Conservation (phyloP, 1,139 yeast species). For the Candida smagusa region DNA sequence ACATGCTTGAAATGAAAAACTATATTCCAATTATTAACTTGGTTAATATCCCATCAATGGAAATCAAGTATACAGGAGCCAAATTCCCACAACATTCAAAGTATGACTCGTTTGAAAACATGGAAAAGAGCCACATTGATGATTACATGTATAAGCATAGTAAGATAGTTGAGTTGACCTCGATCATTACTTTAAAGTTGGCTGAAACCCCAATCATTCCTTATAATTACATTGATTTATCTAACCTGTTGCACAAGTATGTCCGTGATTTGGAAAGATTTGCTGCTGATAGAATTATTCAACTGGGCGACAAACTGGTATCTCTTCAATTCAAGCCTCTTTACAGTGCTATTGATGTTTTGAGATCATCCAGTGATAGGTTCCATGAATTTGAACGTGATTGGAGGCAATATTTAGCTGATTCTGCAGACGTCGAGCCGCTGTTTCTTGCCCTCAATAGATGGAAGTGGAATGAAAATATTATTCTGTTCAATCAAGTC, state of each 20-base stretch:
- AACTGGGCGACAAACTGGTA: slow-evolving; percentile 4
- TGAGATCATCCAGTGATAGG: slow-evolving; percentile 21
- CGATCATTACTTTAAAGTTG: slow-evolving; percentile 51
- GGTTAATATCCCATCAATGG: slow-evolving; percentile 69
- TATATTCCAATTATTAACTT: slow-evolving; percentile 63
- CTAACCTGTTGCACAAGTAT: slow-evolving; percentile 41
- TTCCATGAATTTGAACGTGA: slow-evolving; percentile 47
- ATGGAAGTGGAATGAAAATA: slow-evolving; percentile 75
- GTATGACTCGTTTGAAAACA: slow-evolving; percentile 61
- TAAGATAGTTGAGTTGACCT: slow-evolving; percentile 55
- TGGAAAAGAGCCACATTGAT: slow-evolving; percentile 47
- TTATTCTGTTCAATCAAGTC: slow-evolving; percentile 55
- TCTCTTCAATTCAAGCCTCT: slow-evolving; percentile 27
- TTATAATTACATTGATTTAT: slow-evolving; percentile 53
- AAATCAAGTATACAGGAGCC: slow-evolving; percentile 47
- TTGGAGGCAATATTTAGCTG: slow-evolving; percentile 47
- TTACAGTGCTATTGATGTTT: slow-evolving; percentile 19
- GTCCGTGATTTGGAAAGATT: slow-evolving; percentile 48
- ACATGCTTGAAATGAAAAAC: slow-evolving; percentile 55
- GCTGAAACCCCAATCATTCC: slow-evolving; percentile 80
- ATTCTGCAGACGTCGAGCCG: slow-evolving; percentile 56
- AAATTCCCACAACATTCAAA: slow-evolving; percentile 62
- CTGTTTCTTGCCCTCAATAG: slow-evolving; percentile 66
- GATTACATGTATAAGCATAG: slow-evolving; percentile 55
- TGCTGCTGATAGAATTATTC: slow-evolving; percentile 21